These are phyloP conservation scores for Phyllosticta ampelicida DNA, from an alignment of 2,329 filamentous ascomycete species.

Conservation along the genomic window DNA sequence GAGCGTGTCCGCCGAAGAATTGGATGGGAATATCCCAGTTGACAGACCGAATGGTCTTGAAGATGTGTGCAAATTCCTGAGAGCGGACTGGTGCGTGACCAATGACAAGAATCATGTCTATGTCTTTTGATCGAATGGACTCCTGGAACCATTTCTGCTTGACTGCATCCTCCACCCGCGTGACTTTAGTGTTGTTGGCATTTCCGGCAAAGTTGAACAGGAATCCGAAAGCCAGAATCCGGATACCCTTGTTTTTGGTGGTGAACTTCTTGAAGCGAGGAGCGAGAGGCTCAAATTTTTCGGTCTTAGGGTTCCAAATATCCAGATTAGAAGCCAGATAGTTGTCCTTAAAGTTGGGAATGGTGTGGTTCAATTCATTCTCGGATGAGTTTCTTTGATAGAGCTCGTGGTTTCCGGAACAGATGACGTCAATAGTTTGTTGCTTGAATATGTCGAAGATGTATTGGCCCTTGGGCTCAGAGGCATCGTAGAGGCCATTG, in stretches of 20 bases:
- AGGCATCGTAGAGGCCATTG: constrained; percentile 88
- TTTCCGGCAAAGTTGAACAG: constrained; percentile 89
- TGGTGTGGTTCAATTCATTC: constrained; percentile 66
- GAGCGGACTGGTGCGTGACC: constrained; percentile 80
- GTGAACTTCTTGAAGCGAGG: constrained; percentile 79
- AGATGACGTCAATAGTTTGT: constrained; percentile 74
- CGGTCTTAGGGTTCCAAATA: constrained; percentile 63
- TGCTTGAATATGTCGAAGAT: constrained; percentile 79
- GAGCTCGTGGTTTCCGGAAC: constrained; percentile 88
- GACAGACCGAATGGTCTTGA: constrained; percentile 62
- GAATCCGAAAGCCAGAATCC: constrained; percentile 84
- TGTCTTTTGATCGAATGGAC: constrained; percentile 64
- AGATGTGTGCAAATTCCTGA: constrained; percentile 66
- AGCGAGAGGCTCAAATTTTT: constrained; percentile 63
- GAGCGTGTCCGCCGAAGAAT: constrained; percentile 84
- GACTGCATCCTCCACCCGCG: constrained; percentile 67
- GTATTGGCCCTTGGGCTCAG: constrained; percentile 75
- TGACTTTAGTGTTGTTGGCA: constrained; percentile 80
- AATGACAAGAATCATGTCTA: constrained; percentile 77
- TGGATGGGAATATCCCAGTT: constrained; percentile 78
- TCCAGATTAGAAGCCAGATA: constrained; percentile 93
- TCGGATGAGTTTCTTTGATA: constrained; percentile 72
- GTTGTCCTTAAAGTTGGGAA: constrained; percentile 67
- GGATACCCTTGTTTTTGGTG: constrained; percentile 78
- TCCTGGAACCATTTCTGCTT: constrained; percentile 82